Conservation (phyloP, 352 stramenopile genomes). For the Pythium dissimile region DNA sequence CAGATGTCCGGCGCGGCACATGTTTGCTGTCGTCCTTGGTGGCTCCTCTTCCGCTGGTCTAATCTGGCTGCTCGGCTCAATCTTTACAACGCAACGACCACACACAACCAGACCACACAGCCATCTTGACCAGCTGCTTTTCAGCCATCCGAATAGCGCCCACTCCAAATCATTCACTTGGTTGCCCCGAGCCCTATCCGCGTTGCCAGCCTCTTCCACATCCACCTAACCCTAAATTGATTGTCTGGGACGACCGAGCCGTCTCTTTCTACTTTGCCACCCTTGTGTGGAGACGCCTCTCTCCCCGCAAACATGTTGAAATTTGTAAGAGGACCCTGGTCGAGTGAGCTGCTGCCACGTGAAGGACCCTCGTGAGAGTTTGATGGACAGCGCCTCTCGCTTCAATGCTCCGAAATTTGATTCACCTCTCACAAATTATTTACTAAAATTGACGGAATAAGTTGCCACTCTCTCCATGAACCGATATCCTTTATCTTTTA, state of each 20-base stretch:
- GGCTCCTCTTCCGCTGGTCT: slow-evolving; percentile 12
- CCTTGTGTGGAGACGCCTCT: not conserved
- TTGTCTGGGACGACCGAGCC: slow-evolving; percentile 11
- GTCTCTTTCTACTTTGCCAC: slow-evolving; percentile 19
- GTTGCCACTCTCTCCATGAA: not conserved
- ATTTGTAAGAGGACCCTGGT: slow-evolving; percentile 12
- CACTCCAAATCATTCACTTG: slow-evolving; percentile 7
- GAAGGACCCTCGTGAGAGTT: slow-evolving; percentile 6
- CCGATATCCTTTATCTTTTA: not conserved
- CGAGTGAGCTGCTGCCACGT: slow-evolving; percentile 25
- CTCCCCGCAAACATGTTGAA: slow-evolving; percentile 9
- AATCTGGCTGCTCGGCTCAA: not conserved
- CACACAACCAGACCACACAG: slow-evolving; percentile 14
- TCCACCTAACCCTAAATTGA: slow-evolving; percentile 14
- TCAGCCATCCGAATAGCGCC: slow-evolving; percentile 13
- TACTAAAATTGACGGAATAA: not conserved
- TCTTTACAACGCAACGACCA: slow-evolving; percentile 12
- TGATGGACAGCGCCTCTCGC: slow-evolving; percentile 17
- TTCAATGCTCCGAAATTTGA: slow-evolving; percentile 13
- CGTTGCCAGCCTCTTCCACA: slow-evolving; percentile 16
- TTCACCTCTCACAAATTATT: not conserved
- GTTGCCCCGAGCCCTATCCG: slow-evolving; percentile 6
- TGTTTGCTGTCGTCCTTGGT: slow-evolving; percentile 8
- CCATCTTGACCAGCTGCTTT: slow-evolving; percentile 15
- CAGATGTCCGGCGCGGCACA: slow-evolving; percentile 19